phyloP scores from a whole-genome alignment of 1,284 basidiomycete species.

The Leucoagaricus sp. region DNA sequence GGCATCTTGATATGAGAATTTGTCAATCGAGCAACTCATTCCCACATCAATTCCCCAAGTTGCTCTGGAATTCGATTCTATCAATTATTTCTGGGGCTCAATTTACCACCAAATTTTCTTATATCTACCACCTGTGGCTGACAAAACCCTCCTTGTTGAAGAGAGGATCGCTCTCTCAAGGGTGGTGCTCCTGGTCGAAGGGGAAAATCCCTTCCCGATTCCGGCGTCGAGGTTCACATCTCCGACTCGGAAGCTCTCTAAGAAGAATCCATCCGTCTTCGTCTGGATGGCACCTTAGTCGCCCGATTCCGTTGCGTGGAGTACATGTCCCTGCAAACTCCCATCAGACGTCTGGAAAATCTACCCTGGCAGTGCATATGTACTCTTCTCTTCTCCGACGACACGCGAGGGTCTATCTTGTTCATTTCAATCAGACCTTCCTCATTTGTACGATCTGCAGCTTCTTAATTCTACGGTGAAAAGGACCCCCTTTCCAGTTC shows the following conservation, averaged over 20 bases:
- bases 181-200: neutral
- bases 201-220: neutral
- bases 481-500: neutral
- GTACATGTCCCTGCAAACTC: neutral
- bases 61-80: no score
- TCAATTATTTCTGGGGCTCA: no score
- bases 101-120: no score
- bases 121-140: no score
- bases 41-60: no score
- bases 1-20: no score
- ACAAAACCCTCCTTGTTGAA: no score
- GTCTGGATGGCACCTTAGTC: neutral
- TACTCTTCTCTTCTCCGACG: neutral
- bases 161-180: neutral
- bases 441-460: neutral
- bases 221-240: neutral
- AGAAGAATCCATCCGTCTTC: neutral
- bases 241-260: conserved; percentile 4
- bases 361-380: conserved; percentile 1
- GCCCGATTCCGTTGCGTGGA: no score
- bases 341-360: conserved; percentile 8
- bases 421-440: neutral
- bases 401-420: neutral
- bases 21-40: neutral
- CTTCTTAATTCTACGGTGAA: neutral